Percentiles rank a stretch among this genome's conserved stretches.
Evolutionary conservation across 2,329 filamentous ascomycete species (phyloP).

Genomic region (Trichoderma endophyticum): DNA sequence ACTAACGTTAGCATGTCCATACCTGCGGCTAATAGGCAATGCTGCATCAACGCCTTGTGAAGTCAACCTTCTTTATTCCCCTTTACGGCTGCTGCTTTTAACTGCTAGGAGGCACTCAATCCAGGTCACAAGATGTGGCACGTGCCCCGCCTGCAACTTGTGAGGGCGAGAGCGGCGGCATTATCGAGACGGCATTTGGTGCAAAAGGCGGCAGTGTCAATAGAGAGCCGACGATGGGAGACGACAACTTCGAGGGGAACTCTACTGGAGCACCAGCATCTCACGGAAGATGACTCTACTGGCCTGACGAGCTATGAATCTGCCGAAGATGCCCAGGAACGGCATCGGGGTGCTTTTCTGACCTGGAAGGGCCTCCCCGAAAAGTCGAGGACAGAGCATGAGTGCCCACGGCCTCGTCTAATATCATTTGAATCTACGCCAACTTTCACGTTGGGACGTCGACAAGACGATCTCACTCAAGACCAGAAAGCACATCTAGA

Average conservation of each 20-base stretch:
- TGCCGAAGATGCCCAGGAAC: slow-evolving; percentile 34
- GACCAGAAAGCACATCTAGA: slow-evolving; percentile 45
- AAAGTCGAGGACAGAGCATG: neutral
- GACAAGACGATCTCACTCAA: slow-evolving; percentile 57
- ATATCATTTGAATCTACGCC: slow-evolving; percentile 80
- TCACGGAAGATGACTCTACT: slow-evolving; percentile 23
- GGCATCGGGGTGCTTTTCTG: slow-evolving; percentile 34
- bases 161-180: neutral
- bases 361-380: slow-evolving; percentile 31
- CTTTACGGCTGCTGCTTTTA: neutral
- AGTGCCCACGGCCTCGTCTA: slow-evolving; percentile 62
- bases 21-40: neutral
- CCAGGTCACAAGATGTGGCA: slow-evolving; percentile 18
- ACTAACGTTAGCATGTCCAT: neutral
- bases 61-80: neutral
- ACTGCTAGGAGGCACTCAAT: neutral
- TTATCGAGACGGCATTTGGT: neutral
- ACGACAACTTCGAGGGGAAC: neutral
- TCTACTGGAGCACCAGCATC: slow-evolving; percentile 32
- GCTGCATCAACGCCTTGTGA: neutral
- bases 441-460: slow-evolving; percentile 86
- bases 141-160: neutral
- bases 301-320: slow-evolving; percentile 32
- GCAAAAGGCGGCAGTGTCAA: neutral
- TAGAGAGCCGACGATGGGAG: neutral